phyloP scores from a whole-genome alignment of 164 flowering plant genomes.

The Umbilicus rupestris region DNA sequence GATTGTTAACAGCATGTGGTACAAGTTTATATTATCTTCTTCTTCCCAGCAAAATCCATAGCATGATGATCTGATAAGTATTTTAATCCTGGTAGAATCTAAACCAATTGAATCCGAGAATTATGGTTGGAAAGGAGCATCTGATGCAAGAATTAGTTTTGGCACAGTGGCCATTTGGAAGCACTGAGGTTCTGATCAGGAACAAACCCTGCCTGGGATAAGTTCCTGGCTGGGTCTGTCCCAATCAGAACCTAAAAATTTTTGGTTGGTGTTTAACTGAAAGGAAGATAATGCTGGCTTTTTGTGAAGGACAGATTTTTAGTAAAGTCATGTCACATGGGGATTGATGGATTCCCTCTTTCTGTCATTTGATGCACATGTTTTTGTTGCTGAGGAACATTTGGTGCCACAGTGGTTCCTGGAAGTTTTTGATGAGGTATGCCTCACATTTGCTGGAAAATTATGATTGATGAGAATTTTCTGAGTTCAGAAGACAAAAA shows the following conservation, averaged over 20 bases:
- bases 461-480: neutral
- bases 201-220: neutral
- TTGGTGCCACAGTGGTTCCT: neutral
- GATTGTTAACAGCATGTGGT: neutral
- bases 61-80: neutral
- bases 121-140: neutral
- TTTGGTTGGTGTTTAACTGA: neutral
- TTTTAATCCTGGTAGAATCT: neutral
- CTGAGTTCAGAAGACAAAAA: neutral
- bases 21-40: conserved; percentile 4
- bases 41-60: neutral
- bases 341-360: neutral
- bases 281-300: neutral
- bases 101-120: neutral
- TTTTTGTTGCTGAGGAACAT: neutral
- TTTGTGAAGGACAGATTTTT: neutral
- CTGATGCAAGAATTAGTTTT: neutral
- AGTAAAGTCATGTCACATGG: conserved; percentile 5
- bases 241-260: neutral
- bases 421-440: neutral
- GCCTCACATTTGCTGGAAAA: neutral
- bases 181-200: neutral
- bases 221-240: neutral
- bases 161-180: no score
- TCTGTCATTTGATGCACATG: neutral